Base-by-base conservation (phyloP, 495 filamentous ascomycete genomes). In the Aspergillus leporis region DNA sequence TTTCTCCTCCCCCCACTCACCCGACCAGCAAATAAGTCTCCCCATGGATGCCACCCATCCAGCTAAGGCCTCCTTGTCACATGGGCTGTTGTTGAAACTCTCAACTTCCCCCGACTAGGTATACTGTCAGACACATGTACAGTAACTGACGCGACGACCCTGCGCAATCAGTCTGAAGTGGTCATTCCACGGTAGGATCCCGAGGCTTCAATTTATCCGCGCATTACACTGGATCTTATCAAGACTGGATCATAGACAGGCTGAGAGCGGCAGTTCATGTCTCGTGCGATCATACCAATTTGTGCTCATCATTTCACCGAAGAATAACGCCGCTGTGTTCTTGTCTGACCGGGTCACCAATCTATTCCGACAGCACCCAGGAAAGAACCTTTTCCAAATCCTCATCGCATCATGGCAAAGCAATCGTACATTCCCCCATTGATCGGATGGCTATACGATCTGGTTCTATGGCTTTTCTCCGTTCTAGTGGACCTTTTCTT, bases 401-500 rank as follows among this genome's bases (percentile, higher is more conserved):
- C 16, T 14, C 4, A n/a, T 14, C 50, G 55, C 59, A 51, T 49
- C 56, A 65, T 65, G 63, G 47, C 63, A 53, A 54, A 61, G 32
- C 54, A 56, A 36, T 53, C 56, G 22, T 41, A 55, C 28, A 65
- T 65, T 45, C 63, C 63, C 13, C 63, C 63, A 40, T 56, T 90
- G 79, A 82, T 84, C 56, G 78, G 81, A 56, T 91, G 85, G 87
- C 78, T 88, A 57, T 96, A 96, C 69, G 91, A 96, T 77, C 74
- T 87, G 45, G 83, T 92, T 63, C 79, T 97, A 36, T 93, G 90
- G 85, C 82, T 78, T 9, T 89, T 93, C 73, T 93, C 91, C 1
- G 81, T 97, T 51, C 79, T 97, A 22, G 85, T 92, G 36, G 94
- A 97, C 69, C 84, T 97, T 55, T 98, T 98, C 84, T 98, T 98